Evolutionary conservation across 441 rosid genomes (phyloP), one percentile per base, ranked within the genome.

Genomic region (Jatropha podagrica): DNA sequence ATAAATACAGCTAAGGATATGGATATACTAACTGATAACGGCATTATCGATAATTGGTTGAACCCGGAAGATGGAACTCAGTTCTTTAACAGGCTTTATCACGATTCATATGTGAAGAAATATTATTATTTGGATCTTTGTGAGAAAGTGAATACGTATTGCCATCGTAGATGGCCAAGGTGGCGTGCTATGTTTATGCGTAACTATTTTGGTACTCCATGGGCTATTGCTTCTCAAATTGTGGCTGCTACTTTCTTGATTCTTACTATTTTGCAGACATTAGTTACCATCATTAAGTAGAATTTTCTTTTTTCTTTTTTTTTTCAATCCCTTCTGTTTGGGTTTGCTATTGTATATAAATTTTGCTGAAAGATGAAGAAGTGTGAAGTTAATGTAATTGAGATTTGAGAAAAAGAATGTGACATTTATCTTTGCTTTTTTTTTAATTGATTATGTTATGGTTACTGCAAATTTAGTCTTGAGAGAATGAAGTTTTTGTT

Each of bases 81-180:
- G 42, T 80, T 81, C 56, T 85, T 85, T 61, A 79, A 79, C 55
- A 67, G 77, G 78, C 77, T 85, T 0, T 85, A 76, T 56, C 67
- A 61, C 3, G 88, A 83, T 42, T 62, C 78, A 13, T 72, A 26
- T 12, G n/a, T 81, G 44, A 68, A 75, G 51, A 13, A 20, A 18
- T 75, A 68, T 44, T 75, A 65, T 13, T 81, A 81, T n/a, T 40
- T 41, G 2, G 6, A 73, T 0, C 68, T 83, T 3, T 56, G 77
- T 44, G 0, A 10, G n/a, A 3, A 73, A 8, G 76, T 85, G 44
- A 77, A 77, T 2, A 0, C 0, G 8, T 71, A 85, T 65, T 61
- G 74, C 55, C 8, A n/a, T 27, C 37, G 27, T 0, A 27, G 74
- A 32, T 72, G 85, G 81, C 83, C 82, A 6, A 65, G 17, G 48